Evolutionary conservation across 495 filamentous ascomycete species (phyloP), one percentile per base, ranked within the genome.

Genomic region (Hyaloscypha finlandica): DNA sequence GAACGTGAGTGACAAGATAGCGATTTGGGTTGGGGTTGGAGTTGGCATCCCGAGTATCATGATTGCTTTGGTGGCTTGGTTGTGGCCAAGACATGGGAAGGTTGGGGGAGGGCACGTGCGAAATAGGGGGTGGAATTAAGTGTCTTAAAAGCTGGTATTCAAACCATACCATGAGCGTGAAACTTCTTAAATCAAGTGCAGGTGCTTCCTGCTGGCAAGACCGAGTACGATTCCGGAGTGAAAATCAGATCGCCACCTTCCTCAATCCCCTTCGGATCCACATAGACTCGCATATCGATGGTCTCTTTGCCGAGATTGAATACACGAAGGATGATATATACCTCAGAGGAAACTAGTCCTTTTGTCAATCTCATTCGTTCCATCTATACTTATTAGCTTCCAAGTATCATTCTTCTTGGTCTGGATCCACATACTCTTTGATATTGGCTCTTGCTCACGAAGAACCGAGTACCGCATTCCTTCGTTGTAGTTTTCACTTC

Each of bases 401-500:
- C n/a, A 30, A 9, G 12, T 2, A 54, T 25, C 14, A 53, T 22
- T 54, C 37, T 0, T 25, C 52, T 35, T 12, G 12, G 3, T 60
- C 56, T 9, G 1, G 16, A 39, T 37, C 30, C 11, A 66, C 8
- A 52, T 37, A 82, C 81, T 45, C 70, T 70, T 33, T 70, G 54
- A 68, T 78, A 80, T 71, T 82, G 80, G 19, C 42, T 48, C 19
- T 79, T 75, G 68, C 77, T 80, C 77, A 81, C 79, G 59, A 63
- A 82, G 59, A 84, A 83, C 14, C 74, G 74, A 6, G 71, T 78
- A 4, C 67, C 70, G 29, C 74, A 79, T 9, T 70, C 53, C 22
- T 66, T 68, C 5, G 77, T 78, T 0, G 80, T 83, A 11, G 81
- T 68, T 69, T 83, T 84, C 54, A 84, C 81, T 63, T 83, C 81